Conservation (phyloP, 1,284 basidiomycete species). For the Malassezia arunalokei region DNA sequence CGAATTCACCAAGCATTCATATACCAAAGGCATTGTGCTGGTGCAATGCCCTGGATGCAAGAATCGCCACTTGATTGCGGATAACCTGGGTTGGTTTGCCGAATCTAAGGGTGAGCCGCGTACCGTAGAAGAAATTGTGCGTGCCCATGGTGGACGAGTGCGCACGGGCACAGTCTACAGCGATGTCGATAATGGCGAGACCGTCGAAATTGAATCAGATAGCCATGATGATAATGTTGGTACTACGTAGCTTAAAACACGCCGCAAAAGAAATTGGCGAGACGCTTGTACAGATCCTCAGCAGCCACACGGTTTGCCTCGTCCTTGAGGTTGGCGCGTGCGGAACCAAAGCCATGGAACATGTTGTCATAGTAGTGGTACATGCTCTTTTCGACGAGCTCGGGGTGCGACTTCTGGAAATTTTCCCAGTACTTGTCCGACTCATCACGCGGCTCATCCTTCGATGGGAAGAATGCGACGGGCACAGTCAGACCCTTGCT, state of each 20-base stretch:
- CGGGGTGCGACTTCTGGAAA: slow-evolving; percentile 48
- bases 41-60: slow-evolving; percentile 83
- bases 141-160: slow-evolving; percentile 34
- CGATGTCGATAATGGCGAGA: slow-evolving; percentile 33
- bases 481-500: slow-evolving; percentile 53
- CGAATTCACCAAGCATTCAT: slow-evolving; percentile 70
- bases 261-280: slow-evolving; percentile 23
- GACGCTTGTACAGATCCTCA: slow-evolving; percentile 55
- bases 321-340: slow-evolving; percentile 57
- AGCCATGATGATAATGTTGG: neutral
- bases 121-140: slow-evolving; percentile 42
- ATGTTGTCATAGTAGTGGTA: slow-evolving; percentile 52
- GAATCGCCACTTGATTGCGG: slow-evolving; percentile 55
- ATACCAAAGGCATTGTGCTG: slow-evolving; percentile 76
- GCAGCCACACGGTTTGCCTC: slow-evolving; percentile 58
- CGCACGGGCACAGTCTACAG: slow-evolving; percentile 23
- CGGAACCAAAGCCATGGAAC: slow-evolving; percentile 60
- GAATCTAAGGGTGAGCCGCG: slow-evolving; percentile 29
- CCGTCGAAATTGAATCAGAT: slow-evolving; percentile 30
- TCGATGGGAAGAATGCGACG: slow-evolving; percentile 55
- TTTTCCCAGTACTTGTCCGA: slow-evolving; percentile 51
- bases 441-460: slow-evolving; percentile 52
- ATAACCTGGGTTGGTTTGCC: slow-evolving; percentile 43
- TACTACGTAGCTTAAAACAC: neutral
- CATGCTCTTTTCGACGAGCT: slow-evolving; percentile 53